Base-by-base conservation (phyloP, 2,329 filamentous ascomycete species). In the Phaeoacremonium minimum region DNA sequence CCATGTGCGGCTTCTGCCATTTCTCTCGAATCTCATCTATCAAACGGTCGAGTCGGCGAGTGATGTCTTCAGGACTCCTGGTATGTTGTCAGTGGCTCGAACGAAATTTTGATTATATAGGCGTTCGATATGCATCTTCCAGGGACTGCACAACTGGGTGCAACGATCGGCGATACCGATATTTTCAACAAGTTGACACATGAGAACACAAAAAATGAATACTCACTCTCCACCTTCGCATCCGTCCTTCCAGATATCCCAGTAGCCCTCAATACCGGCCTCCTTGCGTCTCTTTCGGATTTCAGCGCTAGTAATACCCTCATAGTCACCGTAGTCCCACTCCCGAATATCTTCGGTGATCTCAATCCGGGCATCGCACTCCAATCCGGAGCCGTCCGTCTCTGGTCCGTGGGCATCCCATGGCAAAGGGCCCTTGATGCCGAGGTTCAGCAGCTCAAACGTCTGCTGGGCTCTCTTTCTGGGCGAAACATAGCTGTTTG, bases 241-340 rank as follows among this genome's bases (percentile, higher is more conserved):
- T 1, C 88, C 88, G 55, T 94, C 87, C n/a, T 67, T 70, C 88
- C 88, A 95, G 46, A 95, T 94, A 63, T 93, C 85, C 87, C 87
- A 94, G 16, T 63, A 58, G 4, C 66, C 70, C 28, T 66, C 46
- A 15, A 74, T 64, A 7, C 85, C 85, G 40, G 77, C 66, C 50
- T 73, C 66, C 41, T 63, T 68, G 34, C 75, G 74, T 46, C 65
- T 52, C 35, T 71, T 68, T 34, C 75, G 69, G 53, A 94, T 94
- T 46, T 87, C 70, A 13, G 71, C 63, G 43, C 74, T 83, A 22
- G 84, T 87, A 54, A 93, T 74, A 7, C 88, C 88, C 63, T 95
- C 87, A 54, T 94, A 95, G 47, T 84, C 76, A 30, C 86, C 88
- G 54, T 95, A 94, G 61, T 93, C 83, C 87, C 88, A 93, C 58